phyloP scores from a whole-genome alignment of 176 grass and related monocot species.

The Carex pumila region DNA sequence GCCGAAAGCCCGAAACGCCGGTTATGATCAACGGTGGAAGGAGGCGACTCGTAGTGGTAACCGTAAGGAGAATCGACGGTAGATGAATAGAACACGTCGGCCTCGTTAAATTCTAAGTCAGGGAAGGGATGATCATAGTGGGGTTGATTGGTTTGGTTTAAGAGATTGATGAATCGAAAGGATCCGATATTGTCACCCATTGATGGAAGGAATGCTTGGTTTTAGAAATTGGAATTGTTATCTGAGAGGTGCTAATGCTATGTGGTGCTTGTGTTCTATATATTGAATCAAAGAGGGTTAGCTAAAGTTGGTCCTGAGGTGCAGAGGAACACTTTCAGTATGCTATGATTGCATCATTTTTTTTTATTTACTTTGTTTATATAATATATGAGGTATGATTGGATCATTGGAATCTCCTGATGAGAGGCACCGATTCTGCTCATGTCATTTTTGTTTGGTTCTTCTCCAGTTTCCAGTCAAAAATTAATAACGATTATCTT shows the following conservation, averaged over 20 bases:
- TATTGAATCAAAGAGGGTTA: not conserved
- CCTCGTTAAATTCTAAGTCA: conserved; percentile 9
- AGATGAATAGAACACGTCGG: conserved; percentile 7
- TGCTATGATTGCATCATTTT: conserved; percentile 5
- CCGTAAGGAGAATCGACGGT: not conserved
- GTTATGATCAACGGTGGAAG: not conserved
- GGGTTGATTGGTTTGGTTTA: conserved; percentile 13
- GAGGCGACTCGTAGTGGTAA: not conserved
- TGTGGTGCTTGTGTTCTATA: not conserved
- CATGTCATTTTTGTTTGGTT: not conserved
- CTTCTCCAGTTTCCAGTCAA: not conserved
- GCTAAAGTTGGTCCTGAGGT: not conserved
- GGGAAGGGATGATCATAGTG: not conserved
- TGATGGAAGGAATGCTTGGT: not conserved
- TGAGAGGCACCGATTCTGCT: not conserved
- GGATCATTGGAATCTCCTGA: conserved; percentile 22
- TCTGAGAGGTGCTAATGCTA: not conserved
- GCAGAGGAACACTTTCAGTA: conserved; percentile 14
- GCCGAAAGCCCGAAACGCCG: conserved; percentile 2
- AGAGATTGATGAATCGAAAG: not conserved
- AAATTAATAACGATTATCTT: not conserved
- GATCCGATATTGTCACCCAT: conserved; percentile 2
- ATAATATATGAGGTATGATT: conserved; percentile 18
- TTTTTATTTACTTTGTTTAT: not conserved
- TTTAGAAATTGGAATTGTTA: not conserved